A percentile compares a stretch with the other conserved stretches of the same genome.
These are phyloP conservation scores for Hyaloperonospora arabidopsidis DNA, from an alignment of 352 stramenopile species.

Conservation along the genomic window DNA sequence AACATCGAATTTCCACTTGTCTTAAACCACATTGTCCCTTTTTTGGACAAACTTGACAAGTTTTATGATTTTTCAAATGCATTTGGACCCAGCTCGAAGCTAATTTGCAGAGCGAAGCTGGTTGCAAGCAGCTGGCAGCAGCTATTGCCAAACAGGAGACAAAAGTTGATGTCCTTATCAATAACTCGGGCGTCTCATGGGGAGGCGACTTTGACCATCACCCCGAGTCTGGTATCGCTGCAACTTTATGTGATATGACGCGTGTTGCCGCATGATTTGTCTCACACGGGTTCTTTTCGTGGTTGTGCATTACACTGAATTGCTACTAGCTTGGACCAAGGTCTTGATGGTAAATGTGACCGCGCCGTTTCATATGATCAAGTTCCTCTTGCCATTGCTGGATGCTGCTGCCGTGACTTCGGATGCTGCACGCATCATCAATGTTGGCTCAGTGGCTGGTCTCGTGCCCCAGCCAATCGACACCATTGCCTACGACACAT, in stretches of 20 bases:
- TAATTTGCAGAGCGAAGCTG: conserved; percentile 28
- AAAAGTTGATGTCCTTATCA: conserved; percentile 89
- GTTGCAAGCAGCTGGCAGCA: conserved; percentile 41
- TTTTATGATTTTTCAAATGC: not conserved
- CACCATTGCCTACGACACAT: conserved; percentile 91
- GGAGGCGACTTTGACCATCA: conserved; percentile 35
- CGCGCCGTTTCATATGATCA: conserved; percentile 90
- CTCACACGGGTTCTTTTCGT: too few species aligned
- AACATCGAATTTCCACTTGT: too few species aligned
- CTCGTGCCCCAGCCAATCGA: conserved; percentile 80
- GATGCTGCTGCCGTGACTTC: conserved; percentile 48
- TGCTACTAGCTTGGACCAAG: conserved; percentile 83
- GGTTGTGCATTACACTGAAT: not conserved
- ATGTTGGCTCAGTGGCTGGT: conserved; percentile 64
- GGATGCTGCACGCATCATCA: conserved; percentile 62
- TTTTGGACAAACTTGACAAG: too few species aligned
- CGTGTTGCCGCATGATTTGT: too few species aligned
- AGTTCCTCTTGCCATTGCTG: conserved; percentile 87
- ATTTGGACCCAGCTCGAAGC: conserved; percentile 37
- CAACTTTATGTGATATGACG: not conserved
- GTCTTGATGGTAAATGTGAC: conserved; percentile 94
- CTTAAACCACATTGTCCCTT: too few species aligned
- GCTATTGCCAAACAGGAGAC: conserved; percentile 72
- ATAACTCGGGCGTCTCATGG: conserved; percentile 85
- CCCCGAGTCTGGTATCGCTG: conserved; percentile 15